phyloP scores from a whole-genome alignment of 345 rosid species.

The Citrus hindsii region DNA sequence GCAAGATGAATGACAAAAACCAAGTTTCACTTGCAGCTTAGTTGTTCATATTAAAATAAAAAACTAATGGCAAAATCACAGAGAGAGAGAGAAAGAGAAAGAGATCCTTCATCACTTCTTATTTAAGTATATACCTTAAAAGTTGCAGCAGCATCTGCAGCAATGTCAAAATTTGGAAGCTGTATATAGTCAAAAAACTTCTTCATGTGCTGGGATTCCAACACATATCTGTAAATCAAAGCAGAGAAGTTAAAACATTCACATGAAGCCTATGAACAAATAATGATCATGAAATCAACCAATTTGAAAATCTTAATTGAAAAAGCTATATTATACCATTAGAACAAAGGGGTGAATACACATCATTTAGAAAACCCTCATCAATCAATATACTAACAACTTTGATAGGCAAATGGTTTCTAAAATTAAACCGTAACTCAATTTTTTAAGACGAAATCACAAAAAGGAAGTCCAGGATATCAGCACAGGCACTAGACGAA shows the following conservation, averaged over 20 bases:
- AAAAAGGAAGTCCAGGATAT: neutral
- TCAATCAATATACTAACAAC: neutral
- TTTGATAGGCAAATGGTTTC: neutral
- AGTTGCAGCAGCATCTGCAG: conserved; percentile 99
- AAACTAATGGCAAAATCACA: neutral
- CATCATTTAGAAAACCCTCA: neutral
- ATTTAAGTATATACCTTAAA: conserved; percentile 61
- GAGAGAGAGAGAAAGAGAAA: conserved; percentile 7
- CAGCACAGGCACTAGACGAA: neutral
- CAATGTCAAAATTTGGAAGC: conserved; percentile 93
- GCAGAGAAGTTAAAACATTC: neutral
- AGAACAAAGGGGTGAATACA: neutral
- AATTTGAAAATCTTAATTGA: neutral
- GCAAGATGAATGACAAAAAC: neutral
- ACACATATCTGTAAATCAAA: conserved; percentile 64
- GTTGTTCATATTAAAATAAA: neutral
- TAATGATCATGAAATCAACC: neutral
- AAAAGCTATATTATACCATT: neutral
- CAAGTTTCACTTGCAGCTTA: neutral
- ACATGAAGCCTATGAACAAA: neutral
- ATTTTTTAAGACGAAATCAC: neutral
- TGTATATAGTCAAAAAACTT: conserved; percentile 89
- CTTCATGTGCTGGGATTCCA: conserved; percentile 83
- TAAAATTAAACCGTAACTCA: neutral
- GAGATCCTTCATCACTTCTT: neutral